Conservation (phyloP, 257 asterid genomes). For the Vinca minor region DNA sequence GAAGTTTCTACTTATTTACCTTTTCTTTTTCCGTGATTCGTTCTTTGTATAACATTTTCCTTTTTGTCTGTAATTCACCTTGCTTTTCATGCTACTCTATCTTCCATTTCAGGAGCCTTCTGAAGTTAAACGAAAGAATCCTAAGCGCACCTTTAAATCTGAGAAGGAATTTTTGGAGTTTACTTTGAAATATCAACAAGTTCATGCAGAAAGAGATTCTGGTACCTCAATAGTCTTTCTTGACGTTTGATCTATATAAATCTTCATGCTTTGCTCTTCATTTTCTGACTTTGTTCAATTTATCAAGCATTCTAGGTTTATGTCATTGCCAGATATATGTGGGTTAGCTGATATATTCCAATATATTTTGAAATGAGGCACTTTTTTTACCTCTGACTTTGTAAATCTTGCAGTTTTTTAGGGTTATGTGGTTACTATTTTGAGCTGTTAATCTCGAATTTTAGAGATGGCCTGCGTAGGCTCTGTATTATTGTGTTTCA, state of each 20-base stretch:
- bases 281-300: conserved; percentile 2
- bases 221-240: conserved; percentile 42
- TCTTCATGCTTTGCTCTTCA: conserved; percentile 10
- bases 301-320: background rate
- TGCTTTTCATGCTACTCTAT: conserved; percentile 11
- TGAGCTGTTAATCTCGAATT: conserved; percentile 3
- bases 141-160: conserved; percentile 57
- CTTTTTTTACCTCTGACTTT: background rate
- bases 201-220: conserved; percentile 84
- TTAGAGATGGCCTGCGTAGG: background rate
- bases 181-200: conserved; percentile 82
- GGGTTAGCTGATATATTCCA: background rate
- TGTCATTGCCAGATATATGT: background rate
- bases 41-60: too few species aligned
- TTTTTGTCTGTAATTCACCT: background rate
- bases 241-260: conserved; percentile 9
- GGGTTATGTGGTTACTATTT: background rate
- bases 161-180: conserved; percentile 91
- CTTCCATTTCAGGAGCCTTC: conserved; percentile 43
- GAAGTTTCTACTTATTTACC: too few species aligned
- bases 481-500: background rate
- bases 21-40: too few species aligned
- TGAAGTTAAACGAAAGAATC: conserved; percentile 76
- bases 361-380: background rate
- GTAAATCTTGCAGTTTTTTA: background rate